Evolutionary conservation across 129 eudicot species (phyloP), one percentile per base, ranked within the genome.

Genomic region (Flaveria linearis): DNA sequence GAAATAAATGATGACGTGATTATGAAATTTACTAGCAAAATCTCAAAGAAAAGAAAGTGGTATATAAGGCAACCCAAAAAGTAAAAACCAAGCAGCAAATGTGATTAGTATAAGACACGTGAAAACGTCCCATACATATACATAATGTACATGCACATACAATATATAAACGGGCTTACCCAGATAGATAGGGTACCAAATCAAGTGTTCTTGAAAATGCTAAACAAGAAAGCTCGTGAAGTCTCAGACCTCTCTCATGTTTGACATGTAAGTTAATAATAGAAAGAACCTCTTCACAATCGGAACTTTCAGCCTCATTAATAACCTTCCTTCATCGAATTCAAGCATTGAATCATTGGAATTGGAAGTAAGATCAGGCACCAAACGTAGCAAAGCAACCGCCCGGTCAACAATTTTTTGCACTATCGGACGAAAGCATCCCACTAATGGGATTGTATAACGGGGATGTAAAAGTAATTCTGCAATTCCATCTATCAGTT

Each of bases 131-230:
- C 45, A 63, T 13, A 12, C 7, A 9, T 14, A 30, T 33, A 64
- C 6, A 39, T n/a, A 75, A 18, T 14, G 9, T 5, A 30, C 36
- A 36, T 36, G 4, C 16, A 45, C 1, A 16, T 10, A 3, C 4
- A 13, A 47, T 39, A 12, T 72, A 62, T 43, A 53, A 64, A 61
- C 53, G 41, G 33, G 22, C 88, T 81, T 86, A 95, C 99, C 96
- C 87, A 64, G 84, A 68, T 56, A 91, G 30, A 64, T 78, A 55
- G 71, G 97, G 99, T 69, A 90, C 69, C 86, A 91, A 66, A 83
- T 91, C 96, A 72, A 91, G 82, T 20, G 84, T 89, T 60, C 99
- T 82, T 68, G 94, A 89, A 74, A 95, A 95, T 30, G 99, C 97
- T 73, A 91, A 79, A 76, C 96, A 85, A 7, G 92, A 90, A 76